phyloP scores from a whole-genome alignment of 768 basidiomycete genomes.

The Boletus rubescentipes region DNA sequence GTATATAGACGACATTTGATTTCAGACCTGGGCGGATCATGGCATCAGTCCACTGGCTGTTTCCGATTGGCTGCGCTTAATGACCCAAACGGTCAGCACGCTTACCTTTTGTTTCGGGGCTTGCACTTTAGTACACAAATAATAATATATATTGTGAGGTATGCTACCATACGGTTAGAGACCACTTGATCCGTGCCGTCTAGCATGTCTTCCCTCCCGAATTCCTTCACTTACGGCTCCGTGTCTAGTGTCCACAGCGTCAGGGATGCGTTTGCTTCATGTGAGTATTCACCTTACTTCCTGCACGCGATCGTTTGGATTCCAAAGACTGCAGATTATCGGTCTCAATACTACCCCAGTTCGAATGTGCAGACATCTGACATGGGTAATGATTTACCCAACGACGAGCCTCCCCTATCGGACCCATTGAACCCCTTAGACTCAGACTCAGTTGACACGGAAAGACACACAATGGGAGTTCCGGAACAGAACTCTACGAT shows the following conservation, averaged over 20 bases:
- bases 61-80: slow-evolving; percentile 9
- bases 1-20: slow-evolving; percentile 5
- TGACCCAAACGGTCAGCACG: too few relatives aligned
- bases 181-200: background rate
- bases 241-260: slow-evolving; percentile 49
- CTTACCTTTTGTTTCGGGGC: too few relatives aligned
- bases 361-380: slow-evolving; percentile 55
- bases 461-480: slow-evolving; percentile 9
- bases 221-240: slow-evolving; percentile 46
- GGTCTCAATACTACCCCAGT: slow-evolving; percentile 65
- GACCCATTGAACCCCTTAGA: background rate
- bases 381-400: slow-evolving; percentile 37
- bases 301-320: background rate
- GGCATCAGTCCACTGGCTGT: background rate
- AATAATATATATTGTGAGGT: too few relatives aligned
- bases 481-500: background rate
- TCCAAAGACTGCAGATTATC: slow-evolving; percentile 48
- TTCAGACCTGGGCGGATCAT: slow-evolving; percentile 18
- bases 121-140: too few relatives aligned
- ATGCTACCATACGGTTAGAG: background rate
- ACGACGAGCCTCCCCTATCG: slow-evolving; percentile 27
- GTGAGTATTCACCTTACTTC: slow-evolving; percentile 35
- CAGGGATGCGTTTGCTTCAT: slow-evolving; percentile 59
- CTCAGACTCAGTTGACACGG: background rate
- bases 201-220: slow-evolving; percentile 50